Evolutionary conservation across 192 early-diverging fungal species (phyloP).

Genomic region (Ambispora gerdemannii): DNA sequence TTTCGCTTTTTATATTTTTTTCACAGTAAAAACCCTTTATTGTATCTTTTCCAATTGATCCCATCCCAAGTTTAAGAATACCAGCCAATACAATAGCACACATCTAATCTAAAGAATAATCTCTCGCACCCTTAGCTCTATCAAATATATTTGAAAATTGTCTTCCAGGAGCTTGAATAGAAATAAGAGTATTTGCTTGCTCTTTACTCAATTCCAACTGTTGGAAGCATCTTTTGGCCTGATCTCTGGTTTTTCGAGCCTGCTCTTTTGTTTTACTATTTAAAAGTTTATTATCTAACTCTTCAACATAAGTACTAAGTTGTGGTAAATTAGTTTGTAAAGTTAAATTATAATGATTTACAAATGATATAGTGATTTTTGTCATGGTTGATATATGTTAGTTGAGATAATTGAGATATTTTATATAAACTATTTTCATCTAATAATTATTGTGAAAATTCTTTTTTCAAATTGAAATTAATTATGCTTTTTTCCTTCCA

Average conservation of each 20-base stretch:
- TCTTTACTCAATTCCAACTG: neutral
- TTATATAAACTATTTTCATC: neutral
- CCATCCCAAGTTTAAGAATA: constrained; percentile 19
- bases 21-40: constrained; percentile 22
- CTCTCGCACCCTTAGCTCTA: neutral
- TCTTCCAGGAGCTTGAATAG: constrained; percentile 3
- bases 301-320: neutral
- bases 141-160: constrained; percentile 8
- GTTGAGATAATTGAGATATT: constrained; percentile 8
- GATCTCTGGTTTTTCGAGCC: constrained; percentile 10
- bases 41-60: constrained; percentile 19
- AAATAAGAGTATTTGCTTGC: constrained; percentile 2
- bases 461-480: constrained; percentile 10
- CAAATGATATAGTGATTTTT: constrained; percentile 7
- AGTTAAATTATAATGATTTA: neutral
- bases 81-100: constrained; percentile 13
- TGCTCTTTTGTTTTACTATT: constrained; percentile 13
- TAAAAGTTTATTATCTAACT: constrained; percentile 7
- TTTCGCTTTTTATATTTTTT: constrained; percentile 19
- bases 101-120: constrained; percentile 18
- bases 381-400: neutral
- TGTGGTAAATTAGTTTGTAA: neutral
- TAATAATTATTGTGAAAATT: neutral
- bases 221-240: constrained; percentile 22
- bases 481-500: too few relatives aligned